Percentiles rank a stretch among this genome's conserved stretches.
Evolutionary conservation across 768 basidiomycete species (phyloP).

Genomic region (Termitomyces sp.): DNA sequence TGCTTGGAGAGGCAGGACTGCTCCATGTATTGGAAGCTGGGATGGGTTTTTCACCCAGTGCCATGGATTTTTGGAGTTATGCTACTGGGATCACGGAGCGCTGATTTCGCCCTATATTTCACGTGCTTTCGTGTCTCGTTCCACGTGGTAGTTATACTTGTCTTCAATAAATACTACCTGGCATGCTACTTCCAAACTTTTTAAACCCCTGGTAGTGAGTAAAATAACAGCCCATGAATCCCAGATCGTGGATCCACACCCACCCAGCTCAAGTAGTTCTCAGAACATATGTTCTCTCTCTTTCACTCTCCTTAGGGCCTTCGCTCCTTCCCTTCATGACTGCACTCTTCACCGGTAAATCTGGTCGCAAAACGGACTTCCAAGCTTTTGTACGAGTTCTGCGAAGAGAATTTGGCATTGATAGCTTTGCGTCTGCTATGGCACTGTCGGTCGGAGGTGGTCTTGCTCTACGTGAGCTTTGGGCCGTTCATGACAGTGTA

Average conservation of each 20-base stretch:
- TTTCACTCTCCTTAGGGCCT: slow-evolving; percentile 65
- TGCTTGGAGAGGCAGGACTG: slow-evolving; percentile 44
- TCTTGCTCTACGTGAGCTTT: slow-evolving; percentile 42
- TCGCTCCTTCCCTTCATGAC: slow-evolving; percentile 49
- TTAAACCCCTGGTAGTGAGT: background rate
- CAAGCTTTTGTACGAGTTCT: slow-evolving; percentile 34
- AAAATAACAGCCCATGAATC: slow-evolving; percentile 5
- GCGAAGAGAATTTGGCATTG: slow-evolving; percentile 48
- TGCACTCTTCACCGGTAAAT: slow-evolving; percentile 21
- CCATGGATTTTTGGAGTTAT: slow-evolving; percentile 72
- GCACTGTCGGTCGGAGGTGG: slow-evolving; percentile 64
- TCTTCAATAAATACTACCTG: no score
- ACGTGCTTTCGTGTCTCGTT: background rate
- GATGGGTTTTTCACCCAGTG: slow-evolving; percentile 25
- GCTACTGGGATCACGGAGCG: slow-evolving; percentile 11
- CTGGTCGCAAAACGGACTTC: slow-evolving; percentile 16
- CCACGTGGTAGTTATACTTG: background rate
- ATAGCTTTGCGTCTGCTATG: slow-evolving; percentile 67
- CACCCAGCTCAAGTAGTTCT: slow-evolving; percentile 41
- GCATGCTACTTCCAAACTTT: no score
- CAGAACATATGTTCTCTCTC: slow-evolving; percentile 61
- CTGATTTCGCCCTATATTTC: background rate
- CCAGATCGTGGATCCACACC: slow-evolving; percentile 11
- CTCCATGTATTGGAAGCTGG: slow-evolving; percentile 29
- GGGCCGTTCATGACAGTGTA: slow-evolving; percentile 18